Evolutionary conservation across 1,284 basidiomycete genomes (phyloP), one percentile per base, ranked within the genome.

Genomic region (Volvariella surrecta): DNA sequence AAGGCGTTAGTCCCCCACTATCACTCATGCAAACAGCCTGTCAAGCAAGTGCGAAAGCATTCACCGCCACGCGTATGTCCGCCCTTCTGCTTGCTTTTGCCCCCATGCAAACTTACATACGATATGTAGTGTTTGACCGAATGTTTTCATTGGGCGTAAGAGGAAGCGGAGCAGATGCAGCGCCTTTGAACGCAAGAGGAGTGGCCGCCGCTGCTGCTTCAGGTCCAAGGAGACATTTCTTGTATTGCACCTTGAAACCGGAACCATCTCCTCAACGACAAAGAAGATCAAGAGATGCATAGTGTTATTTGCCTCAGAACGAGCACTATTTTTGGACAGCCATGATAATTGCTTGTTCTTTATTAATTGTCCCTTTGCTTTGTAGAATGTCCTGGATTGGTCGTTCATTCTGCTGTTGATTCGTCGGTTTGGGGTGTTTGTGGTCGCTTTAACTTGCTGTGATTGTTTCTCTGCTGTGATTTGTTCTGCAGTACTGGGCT

Each of bases 71-170:
- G 19, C 63, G 90, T 92, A 55, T 52, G 84, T 70, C 2, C 18
- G n/a, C n/a, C 15, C 31, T 22, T 47, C 37, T 32, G 35, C 32
- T 43, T 39, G n/a, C 28, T 9, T 32, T 20, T 32, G 4, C 40
- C 38, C n/a, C 7, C 15, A 30, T 47, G 28, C 38, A 8, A 40
- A 28, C 24, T 28, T 28, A 47, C 37, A 24, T 15, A 18, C 40
- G 40, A 17, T 32, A 34, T 31, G 24, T 37, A 92, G 89, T 93
- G 21, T 94, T 93, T 55, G 90, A 94, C 60, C 68, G 90, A 40
- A 94, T 94, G 90, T 94, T 93, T 60, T 86, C 83, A 3, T 68
- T 89, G 6, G 86, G 86, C 19, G 68, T 89, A 13, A 79, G 87
- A 18, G 79, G 79, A 17, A 76, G 77, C 45, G 82, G 81, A 2